Percentiles rank a stretch among this genome's conserved stretches.
Evolutionary conservation across 306 rosid genomes (phyloP).

Genomic region (Morella rubra): DNA sequence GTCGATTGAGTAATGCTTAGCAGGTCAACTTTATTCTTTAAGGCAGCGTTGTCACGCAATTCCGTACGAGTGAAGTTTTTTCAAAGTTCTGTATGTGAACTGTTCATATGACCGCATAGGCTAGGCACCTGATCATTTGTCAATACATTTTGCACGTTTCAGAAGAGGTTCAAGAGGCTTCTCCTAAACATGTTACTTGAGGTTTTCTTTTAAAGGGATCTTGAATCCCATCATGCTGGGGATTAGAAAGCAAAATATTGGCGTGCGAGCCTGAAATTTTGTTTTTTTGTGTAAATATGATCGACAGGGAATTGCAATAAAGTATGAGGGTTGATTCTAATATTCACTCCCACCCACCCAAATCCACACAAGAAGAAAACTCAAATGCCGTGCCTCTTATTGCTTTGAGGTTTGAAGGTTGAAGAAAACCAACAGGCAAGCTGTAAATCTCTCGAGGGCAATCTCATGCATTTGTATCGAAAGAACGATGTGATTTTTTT

Average conservation of each 20-base stretch:
- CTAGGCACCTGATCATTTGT: not conserved
- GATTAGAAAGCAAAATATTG: not conserved
- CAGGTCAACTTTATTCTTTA: not conserved
- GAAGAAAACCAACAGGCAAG: not conserved
- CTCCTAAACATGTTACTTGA: not conserved
- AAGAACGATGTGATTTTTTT: not conserved
- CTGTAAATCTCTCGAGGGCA: not conserved
- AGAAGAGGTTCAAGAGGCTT: not conserved
- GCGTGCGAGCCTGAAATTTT: not conserved
- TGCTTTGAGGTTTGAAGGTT: not conserved
- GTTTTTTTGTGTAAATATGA: constrained; percentile 17
- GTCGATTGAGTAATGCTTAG: not conserved
- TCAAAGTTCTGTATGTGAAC: not conserved
- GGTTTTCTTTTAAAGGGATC: not conserved
- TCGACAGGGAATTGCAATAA: not conserved
- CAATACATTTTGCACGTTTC: not conserved
- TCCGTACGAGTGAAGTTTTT: not conserved
- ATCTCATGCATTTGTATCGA: not conserved
- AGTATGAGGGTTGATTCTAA: not conserved
- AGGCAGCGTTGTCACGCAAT: not conserved
- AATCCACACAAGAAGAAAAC: not conserved
- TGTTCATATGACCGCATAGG: not conserved
- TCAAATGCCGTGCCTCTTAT: not conserved
- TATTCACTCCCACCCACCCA: not conserved
- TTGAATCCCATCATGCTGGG: not conserved